Percentiles rank a stretch among this genome's conserved stretches.
Evolutionary conservation across 345 rosid genomes (phyloP).

Genomic region (Aegle marmelos): DNA sequence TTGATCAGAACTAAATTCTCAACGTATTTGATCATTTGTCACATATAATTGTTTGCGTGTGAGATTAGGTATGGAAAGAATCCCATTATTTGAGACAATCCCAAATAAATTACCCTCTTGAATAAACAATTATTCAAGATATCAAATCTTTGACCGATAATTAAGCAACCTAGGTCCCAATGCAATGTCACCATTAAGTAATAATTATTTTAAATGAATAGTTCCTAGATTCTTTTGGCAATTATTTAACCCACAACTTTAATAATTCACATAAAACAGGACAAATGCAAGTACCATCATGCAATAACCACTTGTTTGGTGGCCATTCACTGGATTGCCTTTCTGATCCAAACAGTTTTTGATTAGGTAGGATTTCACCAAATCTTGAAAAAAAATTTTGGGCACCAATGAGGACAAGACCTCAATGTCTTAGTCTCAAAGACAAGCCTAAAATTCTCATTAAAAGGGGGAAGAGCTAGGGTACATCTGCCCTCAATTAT

Average conservation of each 20-base stretch:
- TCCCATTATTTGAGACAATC: background rate
- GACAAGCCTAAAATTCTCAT: conserved; percentile 16
- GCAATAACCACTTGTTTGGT: conserved; percentile 11
- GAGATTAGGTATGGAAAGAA: background rate
- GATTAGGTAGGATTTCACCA: conserved; percentile 23
- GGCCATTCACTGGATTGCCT: conserved; percentile 14
- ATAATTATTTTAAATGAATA: background rate
- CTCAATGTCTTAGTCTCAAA: conserved; percentile 32
- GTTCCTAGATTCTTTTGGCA: conserved; percentile 5
- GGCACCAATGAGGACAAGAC: conserved; percentile 24
- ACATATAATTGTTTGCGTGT: background rate
- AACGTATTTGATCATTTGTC: background rate
- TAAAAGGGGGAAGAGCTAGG: background rate
- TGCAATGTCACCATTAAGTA: background rate
- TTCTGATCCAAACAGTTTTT: conserved; percentile 4
- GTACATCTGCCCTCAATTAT: background rate
- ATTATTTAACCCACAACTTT: conserved; percentile 8
- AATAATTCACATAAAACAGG: conserved; percentile 21
- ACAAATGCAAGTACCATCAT: conserved; percentile 25
- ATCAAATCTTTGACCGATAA: background rate
- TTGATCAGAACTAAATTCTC: background rate
- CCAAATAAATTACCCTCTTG: background rate
- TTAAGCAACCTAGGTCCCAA: background rate
- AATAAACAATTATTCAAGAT: background rate
- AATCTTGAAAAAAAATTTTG: conserved; percentile 2